These are phyloP conservation scores for Arabidopsis suecica DNA, from an alignment of 345 rosid species.

Conservation along the genomic window DNA sequence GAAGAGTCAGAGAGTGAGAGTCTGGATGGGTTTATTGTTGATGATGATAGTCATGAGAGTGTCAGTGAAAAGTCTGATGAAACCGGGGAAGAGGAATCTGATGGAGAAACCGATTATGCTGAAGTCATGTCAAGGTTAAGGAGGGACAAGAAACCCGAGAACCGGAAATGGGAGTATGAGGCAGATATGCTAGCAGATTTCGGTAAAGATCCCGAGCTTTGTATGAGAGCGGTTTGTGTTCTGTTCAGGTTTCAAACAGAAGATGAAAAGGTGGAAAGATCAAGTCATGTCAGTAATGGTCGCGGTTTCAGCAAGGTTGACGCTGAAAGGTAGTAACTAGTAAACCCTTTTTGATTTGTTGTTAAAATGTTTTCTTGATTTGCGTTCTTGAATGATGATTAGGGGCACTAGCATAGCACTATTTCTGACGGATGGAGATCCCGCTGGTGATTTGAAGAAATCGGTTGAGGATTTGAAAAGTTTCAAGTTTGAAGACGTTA, in stretches of 20 bases:
- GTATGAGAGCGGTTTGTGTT: conserved; percentile 89
- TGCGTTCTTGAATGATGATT: conserved; percentile 14
- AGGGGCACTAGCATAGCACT: conserved; percentile 64
- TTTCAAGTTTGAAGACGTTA: conserved; percentile 47
- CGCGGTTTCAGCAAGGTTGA: conserved; percentile 77
- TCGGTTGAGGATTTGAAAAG: conserved; percentile 59
- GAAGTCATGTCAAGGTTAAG: conserved; percentile 52
- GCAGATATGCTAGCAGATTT: conserved; percentile 78
- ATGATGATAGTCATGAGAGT: conserved; percentile 47
- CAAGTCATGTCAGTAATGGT: conserved; percentile 49
- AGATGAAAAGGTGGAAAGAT: conserved; percentile 56
- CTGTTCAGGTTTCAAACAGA: conserved; percentile 67
- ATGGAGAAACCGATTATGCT: conserved; percentile 42
- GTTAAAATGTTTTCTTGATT: conserved; percentile 1
- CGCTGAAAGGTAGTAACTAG: conserved; percentile 53
- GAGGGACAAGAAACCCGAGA: conserved; percentile 55
- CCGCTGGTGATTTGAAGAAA: conserved; percentile 60
- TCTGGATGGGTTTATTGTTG: conserved; percentile 60
- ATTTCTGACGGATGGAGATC: conserved; percentile 66
- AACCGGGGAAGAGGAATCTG: conserved; percentile 47
- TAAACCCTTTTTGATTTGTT: background rate
- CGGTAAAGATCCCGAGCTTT: conserved; percentile 66
- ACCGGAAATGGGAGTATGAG: conserved; percentile 59
- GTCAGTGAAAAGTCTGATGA: conserved; percentile 18
- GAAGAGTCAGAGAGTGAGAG: conserved; percentile 53